Evolutionary conservation across 1,284 basidiomycete genomes (phyloP).

Genomic region (Coniophora puteana): DNA sequence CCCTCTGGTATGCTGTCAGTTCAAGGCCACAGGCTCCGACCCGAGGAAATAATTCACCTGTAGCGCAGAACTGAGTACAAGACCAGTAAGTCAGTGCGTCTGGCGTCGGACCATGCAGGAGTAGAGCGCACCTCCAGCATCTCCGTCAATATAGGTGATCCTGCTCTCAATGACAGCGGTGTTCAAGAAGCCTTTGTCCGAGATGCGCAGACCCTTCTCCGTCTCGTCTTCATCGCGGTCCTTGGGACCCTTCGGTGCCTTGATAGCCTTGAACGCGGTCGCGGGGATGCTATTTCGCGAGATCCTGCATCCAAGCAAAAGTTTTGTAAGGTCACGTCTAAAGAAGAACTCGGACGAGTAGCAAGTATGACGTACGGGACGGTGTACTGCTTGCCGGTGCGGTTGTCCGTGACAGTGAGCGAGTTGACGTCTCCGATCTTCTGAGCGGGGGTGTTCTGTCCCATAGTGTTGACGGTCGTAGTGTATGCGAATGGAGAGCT

Average conservation of each 20-base stretch:
- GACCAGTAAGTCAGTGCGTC: neutral
- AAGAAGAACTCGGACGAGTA: neutral
- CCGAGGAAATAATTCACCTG: slow-evolving; percentile 43
- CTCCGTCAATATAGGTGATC: slow-evolving; percentile 89
- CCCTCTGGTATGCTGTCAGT: slow-evolving; percentile 46
- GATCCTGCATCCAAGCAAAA: slow-evolving; percentile 48
- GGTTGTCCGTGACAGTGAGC: slow-evolving; percentile 77
- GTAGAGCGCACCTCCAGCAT: slow-evolving; percentile 61
- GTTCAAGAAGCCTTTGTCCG: slow-evolving; percentile 81
- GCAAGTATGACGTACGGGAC: slow-evolving; percentile 62
- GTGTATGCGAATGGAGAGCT: too few species aligned
- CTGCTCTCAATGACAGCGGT: slow-evolving; percentile 79
- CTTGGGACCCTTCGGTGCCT: slow-evolving; percentile 48
- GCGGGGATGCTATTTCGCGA: slow-evolving; percentile 74
- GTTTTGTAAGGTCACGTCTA: slow-evolving; percentile 2
- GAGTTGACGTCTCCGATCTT: slow-evolving; percentile 27
- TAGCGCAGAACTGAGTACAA: slow-evolving; percentile 60
- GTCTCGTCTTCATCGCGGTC: slow-evolving; percentile 84
- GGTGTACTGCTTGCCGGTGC: slow-evolving; percentile 75
- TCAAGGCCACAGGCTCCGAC: neutral
- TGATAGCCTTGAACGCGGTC: slow-evolving; percentile 76
- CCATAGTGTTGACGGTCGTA: too few species aligned
- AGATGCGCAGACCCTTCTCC: slow-evolving; percentile 71
- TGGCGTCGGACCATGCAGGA: neutral
- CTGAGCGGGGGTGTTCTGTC: slow-evolving; percentile 18